Percentiles rank a stretch among this genome's conserved stretches.
phyloP scores from a whole-genome alignment of 257 asterid species.

The Eucommia ulmoides region DNA sequence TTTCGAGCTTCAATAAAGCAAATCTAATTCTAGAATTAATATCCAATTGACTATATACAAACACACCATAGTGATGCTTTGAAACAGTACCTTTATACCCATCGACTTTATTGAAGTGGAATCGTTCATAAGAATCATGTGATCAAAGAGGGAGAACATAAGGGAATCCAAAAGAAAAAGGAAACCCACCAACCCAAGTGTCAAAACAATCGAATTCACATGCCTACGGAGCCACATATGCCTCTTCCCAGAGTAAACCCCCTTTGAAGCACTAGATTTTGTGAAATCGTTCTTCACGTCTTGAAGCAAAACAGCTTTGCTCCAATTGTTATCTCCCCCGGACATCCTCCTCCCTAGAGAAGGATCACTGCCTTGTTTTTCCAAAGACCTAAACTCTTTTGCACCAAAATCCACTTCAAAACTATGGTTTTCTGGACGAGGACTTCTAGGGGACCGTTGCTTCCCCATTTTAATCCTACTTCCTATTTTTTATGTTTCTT shows the following conservation, averaged over 20 bases:
- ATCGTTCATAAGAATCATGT: conserved; percentile 20
- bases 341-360: conserved; percentile 40
- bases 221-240: conserved; percentile 44
- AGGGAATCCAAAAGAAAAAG: conserved; percentile 51
- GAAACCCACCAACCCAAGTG: conserved; percentile 36
- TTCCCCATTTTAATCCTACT: conserved; percentile 30
- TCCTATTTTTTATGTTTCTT: background rate
- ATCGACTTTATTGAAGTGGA: conserved; percentile 16
- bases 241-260: conserved; percentile 35
- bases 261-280: conserved; percentile 31
- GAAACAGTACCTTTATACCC: conserved; percentile 28
- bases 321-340: conserved; percentile 33
- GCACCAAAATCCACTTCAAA: conserved; percentile 22
- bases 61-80: too few species aligned
- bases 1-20: too few species aligned
- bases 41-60: too few species aligned
- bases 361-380: conserved; percentile 26
- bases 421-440: conserved; percentile 18
- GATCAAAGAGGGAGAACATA: conserved; percentile 43
- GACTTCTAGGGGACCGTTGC: conserved; percentile 27
- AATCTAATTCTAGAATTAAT: too few species aligned
- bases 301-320: conserved; percentile 22
- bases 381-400: conserved; percentile 32
- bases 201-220: conserved; percentile 32
- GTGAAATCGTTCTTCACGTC: conserved; percentile 34